phyloP scores from a whole-genome alignment of 345 rosid genomes.

The Ricinus communis region DNA sequence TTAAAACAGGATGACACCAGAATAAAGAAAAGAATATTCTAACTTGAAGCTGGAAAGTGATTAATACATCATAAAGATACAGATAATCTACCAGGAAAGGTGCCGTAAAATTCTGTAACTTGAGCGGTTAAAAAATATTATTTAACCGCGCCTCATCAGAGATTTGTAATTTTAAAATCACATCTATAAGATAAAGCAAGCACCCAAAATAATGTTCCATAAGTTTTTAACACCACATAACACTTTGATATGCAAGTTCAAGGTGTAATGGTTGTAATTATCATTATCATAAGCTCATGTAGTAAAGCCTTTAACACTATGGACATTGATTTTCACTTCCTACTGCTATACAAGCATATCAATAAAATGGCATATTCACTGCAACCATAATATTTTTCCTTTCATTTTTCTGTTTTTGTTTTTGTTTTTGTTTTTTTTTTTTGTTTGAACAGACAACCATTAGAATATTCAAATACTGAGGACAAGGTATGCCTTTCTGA shows the following conservation, averaged over 20 bases:
- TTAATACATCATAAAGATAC: background rate
- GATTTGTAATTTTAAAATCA: background rate
- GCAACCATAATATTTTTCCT: no score
- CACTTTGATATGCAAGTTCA: background rate
- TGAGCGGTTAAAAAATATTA: background rate
- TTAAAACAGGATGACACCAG: slow-evolving; percentile 6
- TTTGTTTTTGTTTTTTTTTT: no score
- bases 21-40: background rate
- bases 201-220: background rate
- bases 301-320: background rate
- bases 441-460: background rate
- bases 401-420: no score
- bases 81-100: background rate
- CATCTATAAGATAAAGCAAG: background rate
- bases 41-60: background rate
- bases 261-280: background rate
- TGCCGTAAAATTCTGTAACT: background rate
- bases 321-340: background rate
- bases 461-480: background rate
- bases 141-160: background rate
- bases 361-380: background rate
- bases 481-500: background rate
- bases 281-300: slow-evolving; percentile 5
- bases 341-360: background rate
- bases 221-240: background rate